phyloP scores from a whole-genome alignment of 306 rosid genomes.

The Malus sylvestris region DNA sequence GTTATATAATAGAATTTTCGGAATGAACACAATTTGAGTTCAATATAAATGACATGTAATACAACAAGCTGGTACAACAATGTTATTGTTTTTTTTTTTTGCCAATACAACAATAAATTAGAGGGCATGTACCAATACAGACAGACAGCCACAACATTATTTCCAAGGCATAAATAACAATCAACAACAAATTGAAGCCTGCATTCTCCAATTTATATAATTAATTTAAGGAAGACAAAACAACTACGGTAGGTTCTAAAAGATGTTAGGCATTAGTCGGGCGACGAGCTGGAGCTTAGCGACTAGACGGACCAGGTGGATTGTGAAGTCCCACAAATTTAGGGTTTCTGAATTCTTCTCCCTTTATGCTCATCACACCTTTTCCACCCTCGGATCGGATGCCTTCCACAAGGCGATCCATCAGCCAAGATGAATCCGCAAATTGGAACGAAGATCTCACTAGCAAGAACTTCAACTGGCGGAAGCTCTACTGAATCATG shows the following conservation, averaged over 20 bases:
- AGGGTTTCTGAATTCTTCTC: constrained; percentile 28
- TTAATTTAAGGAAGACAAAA: too few species aligned
- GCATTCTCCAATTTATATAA: neutral
- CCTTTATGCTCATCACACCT: constrained; percentile 83
- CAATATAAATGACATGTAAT: too few species aligned
- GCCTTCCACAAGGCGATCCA: constrained; percentile 52
- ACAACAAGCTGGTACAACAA: too few species aligned
- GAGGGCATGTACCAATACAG: too few species aligned
- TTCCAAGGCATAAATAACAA: neutral
- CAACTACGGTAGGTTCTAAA: too few species aligned
- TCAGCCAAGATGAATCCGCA: constrained; percentile 60
- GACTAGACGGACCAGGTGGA: too few species aligned
- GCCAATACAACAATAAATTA: neutral
- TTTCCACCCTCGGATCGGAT: constrained; percentile 56
- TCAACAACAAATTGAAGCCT: neutral
- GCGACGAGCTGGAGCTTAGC: rapidly evolving
- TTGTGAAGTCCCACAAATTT: neutral
- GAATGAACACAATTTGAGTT: too few species aligned
- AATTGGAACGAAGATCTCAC: constrained; percentile 19
- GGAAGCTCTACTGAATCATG: constrained; percentile 16
- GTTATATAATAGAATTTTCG: too few species aligned
- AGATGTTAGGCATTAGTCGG: rapidly evolving
- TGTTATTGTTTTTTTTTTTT: too few species aligned
- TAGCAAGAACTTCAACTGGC: constrained; percentile 6
- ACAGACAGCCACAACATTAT: too few species aligned